Conservation (phyloP, 2,329 filamentous ascomycete genomes). For the Phyllosticta citrichinensis region DNA sequence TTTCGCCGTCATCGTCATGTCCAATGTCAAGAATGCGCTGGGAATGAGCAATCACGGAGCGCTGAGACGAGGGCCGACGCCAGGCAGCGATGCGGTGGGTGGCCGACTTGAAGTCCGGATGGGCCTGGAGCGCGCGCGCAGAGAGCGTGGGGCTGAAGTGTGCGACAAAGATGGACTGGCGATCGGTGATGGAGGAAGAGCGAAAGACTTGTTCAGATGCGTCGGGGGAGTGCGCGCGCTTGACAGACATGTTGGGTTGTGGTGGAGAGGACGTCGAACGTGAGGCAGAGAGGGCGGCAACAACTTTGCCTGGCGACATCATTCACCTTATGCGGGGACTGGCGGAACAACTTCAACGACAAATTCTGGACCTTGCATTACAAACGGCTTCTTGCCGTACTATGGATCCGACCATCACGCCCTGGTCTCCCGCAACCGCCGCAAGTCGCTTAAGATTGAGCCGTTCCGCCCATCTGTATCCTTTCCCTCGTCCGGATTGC, state of each 20-base stretch:
- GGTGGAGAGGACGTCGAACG: background rate
- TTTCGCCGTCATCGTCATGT: slow-evolving; percentile 46
- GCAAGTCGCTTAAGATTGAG: background rate
- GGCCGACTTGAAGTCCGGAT: slow-evolving; percentile 35
- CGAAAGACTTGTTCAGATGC: slow-evolving; percentile 28
- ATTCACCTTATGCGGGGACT: background rate
- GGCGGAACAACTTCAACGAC: too few relatives aligned
- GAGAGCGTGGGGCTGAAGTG: slow-evolving; percentile 38
- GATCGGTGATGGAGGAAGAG: slow-evolving; percentile 38
- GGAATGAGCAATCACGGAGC: slow-evolving; percentile 28
- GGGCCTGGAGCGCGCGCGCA: slow-evolving; percentile 31
- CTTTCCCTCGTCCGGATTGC: background rate
- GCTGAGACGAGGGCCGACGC: slow-evolving; percentile 38
- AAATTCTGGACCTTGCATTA: background rate
- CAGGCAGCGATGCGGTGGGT: slow-evolving; percentile 43
- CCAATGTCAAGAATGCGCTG: slow-evolving; percentile 25
- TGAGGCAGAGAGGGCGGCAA: background rate
- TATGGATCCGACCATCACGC: background rate
- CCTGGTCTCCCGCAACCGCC: background rate
- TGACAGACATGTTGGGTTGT: slow-evolving; percentile 13
- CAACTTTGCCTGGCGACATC: background rate
- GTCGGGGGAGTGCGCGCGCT: slow-evolving; percentile 19
- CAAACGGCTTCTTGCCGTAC: background rate
- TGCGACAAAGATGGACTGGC: slow-evolving; percentile 42
- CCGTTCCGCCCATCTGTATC: background rate